Evolutionary conservation across 768 basidiomycete genomes (phyloP).

Genomic region (Psilocybe tampanensis): DNA sequence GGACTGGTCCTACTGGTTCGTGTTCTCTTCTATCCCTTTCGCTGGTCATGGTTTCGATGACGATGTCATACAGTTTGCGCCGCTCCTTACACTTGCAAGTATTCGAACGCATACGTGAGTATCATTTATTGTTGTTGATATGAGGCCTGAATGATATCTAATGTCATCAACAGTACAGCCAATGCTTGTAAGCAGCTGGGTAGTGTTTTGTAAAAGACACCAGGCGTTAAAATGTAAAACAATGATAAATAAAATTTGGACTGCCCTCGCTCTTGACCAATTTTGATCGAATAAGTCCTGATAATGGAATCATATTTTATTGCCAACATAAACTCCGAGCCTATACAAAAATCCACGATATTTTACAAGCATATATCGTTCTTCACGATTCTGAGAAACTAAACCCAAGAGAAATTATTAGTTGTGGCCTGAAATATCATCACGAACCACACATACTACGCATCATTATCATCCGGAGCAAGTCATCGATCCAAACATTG

Average conservation of each 20-base stretch:
- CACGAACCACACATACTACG: no score
- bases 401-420: no score
- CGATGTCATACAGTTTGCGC: slow-evolving; percentile 9
- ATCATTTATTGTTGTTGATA: not conserved
- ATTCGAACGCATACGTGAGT: slow-evolving; percentile 17
- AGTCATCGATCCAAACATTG: no score
- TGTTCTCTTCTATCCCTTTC: not conserved
- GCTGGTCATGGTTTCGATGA: not conserved
- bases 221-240: not conserved
- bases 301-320: no score
- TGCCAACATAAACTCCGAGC: no score
- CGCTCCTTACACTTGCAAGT: slow-evolving; percentile 20
- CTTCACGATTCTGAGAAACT: no score
- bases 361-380: no score
- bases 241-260: not conserved
- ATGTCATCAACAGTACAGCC: slow-evolving; percentile 13
- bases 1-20: slow-evolving; percentile 18
- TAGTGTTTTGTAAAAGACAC: not conserved
- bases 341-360: no score
- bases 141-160: not conserved
- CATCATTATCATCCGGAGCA: no score
- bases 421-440: no score
- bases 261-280: no score
- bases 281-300: no score
- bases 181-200: slow-evolving; percentile 15